phyloP scores from a whole-genome alignment of 345 rosid genomes.

The Lagerstroemia speciosa region DNA sequence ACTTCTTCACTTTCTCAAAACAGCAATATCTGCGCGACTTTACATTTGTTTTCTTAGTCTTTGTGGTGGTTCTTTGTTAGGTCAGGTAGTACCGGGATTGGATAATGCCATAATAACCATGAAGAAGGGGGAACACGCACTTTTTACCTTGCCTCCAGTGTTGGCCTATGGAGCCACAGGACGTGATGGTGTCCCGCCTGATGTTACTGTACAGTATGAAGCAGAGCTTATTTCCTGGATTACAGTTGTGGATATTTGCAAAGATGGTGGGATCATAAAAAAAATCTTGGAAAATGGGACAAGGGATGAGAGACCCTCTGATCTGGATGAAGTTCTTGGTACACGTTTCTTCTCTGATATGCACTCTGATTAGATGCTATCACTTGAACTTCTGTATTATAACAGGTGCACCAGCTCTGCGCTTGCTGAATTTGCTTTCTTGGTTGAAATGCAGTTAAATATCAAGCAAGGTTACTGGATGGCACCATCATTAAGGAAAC shows the following conservation, averaged over 20 bases:
- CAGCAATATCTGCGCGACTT: neutral
- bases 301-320: slow-evolving; percentile 30
- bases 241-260: slow-evolving; percentile 38
- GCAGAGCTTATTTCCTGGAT: slow-evolving; percentile 54
- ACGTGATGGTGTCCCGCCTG: slow-evolving; percentile 31
- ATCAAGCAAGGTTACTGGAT: slow-evolving; percentile 29
- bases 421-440: neutral
- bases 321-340: slow-evolving; percentile 65
- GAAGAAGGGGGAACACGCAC: slow-evolving; percentile 47
- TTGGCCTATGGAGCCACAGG: slow-evolving; percentile 38
- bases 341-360: slow-evolving; percentile 2
- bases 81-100: slow-evolving; percentile 37
- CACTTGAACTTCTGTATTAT: neutral
- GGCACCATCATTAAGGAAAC: slow-evolving; percentile 37
- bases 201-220: slow-evolving; percentile 34
- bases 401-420: neutral
- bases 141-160: slow-evolving; percentile 45
- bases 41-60: neutral
- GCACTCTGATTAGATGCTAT: neutral
- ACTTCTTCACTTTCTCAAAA: neutral
- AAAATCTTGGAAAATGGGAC: slow-evolving; percentile 39
- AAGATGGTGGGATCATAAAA: slow-evolving; percentile 53
- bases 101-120: slow-evolving; percentile 42
- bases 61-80: slow-evolving; percentile 16
- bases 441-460: slow-evolving; percentile 36